Evolutionary conservation across 495 filamentous ascomycete genomes (phyloP).

Genomic region (Aspergillus ellipticus): DNA sequence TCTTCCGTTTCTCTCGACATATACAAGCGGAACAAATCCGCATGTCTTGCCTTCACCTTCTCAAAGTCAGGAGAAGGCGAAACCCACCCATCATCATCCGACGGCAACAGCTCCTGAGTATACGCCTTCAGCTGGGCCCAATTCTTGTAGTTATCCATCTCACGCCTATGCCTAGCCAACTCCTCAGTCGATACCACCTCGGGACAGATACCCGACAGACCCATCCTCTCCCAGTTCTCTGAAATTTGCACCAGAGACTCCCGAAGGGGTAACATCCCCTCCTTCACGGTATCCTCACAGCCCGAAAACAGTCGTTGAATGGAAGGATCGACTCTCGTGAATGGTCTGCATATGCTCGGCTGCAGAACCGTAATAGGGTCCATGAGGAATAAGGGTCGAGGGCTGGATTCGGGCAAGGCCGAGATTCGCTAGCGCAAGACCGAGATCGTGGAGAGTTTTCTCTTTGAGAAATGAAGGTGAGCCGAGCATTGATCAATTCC

Average conservation of each 20-base stretch:
- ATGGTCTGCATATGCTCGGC: constrained; percentile 14
- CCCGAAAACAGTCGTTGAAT: too few species aligned
- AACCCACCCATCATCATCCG: constrained; percentile 31
- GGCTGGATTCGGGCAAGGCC: constrained; percentile 4
- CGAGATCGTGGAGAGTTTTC: constrained; percentile 14
- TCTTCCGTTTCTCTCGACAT: constrained; percentile 14
- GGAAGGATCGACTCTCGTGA: too few species aligned
- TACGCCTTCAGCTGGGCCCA: constrained; percentile 23
- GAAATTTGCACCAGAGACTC: too few species aligned
- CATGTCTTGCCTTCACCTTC: constrained; percentile 13
- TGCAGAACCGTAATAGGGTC: constrained; percentile 10
- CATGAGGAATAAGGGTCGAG: constrained; percentile 4
- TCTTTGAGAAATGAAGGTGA: too few species aligned
- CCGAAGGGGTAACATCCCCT: too few species aligned
- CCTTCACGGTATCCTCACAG: too few species aligned
- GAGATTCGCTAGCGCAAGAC: constrained; percentile 6
- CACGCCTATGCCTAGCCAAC: constrained; percentile 13
- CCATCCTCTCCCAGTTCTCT: constrained; percentile 20
- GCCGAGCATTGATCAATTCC: too few species aligned
- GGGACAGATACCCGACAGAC: constrained; percentile 19
- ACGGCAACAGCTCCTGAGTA: constrained; percentile 24
- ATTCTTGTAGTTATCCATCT: constrained; percentile 21
- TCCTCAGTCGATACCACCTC: constrained; percentile 19
- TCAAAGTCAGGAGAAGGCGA: constrained; percentile 24
- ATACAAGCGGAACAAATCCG: constrained; percentile 19